Evolutionary conservation across 1,284 basidiomycete genomes (phyloP), one percentile per base, ranked within the genome.

Genomic region (Cutaneotrichosporon arboriforme): DNA sequence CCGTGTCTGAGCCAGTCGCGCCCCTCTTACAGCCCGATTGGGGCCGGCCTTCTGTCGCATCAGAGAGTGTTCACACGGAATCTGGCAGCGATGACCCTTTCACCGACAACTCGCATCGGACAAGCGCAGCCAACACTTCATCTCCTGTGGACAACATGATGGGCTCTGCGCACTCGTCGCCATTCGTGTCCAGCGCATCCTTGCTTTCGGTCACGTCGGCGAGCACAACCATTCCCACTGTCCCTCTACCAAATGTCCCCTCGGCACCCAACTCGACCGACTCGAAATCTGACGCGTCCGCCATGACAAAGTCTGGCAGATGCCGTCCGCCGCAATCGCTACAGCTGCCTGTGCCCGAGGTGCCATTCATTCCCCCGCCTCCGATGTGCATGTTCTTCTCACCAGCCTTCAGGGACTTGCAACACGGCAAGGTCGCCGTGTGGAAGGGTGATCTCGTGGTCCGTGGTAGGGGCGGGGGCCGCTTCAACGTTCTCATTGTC

Each of bases 351-450:
- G 60, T 72, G 53, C 68, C 67, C 9, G 57, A 59, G 0, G 63
- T 56, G 8, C 57, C 65, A 1, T 73, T 72, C 55, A 63, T 70
- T 4, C 69, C 71, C 1, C 71, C 71, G 0, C 69, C 69, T 8
- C 71, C 71, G 1, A 73, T 73, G 71, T 73, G 71, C 58, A 72
- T 73, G 71, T 73, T 72, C 59, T 73, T 73, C 62, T 63, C 63
- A 13, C 64, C 69, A 1, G 47, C 57, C 1, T 73, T 73, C 57
- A 59, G 67, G 17, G 66, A 70, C 58, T 51, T 73, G 39, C 65
- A 69, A 38, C 51, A 66, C 33, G 68, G 66, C 51, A 73, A 73
- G 49, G 63, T 69, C 4, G 71, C 66, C 2, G 62, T 72, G 3
- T 73, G 71, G 71, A 66, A 68, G 46, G 71, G 71, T 4, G 68